Base-by-base conservation (phyloP, 805 yeast genomes). In the Starmera dryadoides region DNA sequence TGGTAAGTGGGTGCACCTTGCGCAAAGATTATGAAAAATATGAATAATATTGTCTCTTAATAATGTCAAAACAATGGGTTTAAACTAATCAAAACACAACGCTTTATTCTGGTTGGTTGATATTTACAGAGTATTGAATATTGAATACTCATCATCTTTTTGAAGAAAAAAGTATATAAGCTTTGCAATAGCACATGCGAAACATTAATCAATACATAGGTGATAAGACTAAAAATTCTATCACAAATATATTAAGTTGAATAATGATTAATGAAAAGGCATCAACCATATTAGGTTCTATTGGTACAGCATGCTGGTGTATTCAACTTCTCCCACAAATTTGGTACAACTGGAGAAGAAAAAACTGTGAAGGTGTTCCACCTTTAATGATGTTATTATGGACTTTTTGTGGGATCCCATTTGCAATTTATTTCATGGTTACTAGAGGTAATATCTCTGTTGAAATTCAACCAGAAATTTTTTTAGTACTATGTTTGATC, bases 301-400 rank as follows among this genome's bases (percentile, higher is more conserved):
- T 86, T 2, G 97, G 96, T 12, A 89, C 97, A 0, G 77, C 88
- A 2, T 71, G 85, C 39, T 91, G 97, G 97, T 89, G 97, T 58
- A 68, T 89, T 48, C 97, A 91, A 60, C 62, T 89, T 48, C 68
- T 87, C 1, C 97, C 97, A 2, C 98, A 86, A 55, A 81, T 88
- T 38, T 66, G 77, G 35, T 70, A 79, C 53, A 89, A 91, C 55
- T 87, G 74, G 61, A 69, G 71, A 44, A 73, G 71, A 6, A 87
- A 91, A 50, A 77, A 86, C 53, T 84, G 95, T 42, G 82, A 79
- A 17, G 97, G 98, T 0, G 59, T 89, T 3, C 95, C 93, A 1
- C 87, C 89, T 5, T n/a, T 73, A 21, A 88, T 89, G 96, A 69
- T 86, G 71, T 73, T 86, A 39, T 60, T 87, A n/a, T 89, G 96